Evolutionary conservation across 441 rosid genomes (phyloP), one percentile per base, ranked within the genome.

Genomic region (Croton laevigatus): DNA sequence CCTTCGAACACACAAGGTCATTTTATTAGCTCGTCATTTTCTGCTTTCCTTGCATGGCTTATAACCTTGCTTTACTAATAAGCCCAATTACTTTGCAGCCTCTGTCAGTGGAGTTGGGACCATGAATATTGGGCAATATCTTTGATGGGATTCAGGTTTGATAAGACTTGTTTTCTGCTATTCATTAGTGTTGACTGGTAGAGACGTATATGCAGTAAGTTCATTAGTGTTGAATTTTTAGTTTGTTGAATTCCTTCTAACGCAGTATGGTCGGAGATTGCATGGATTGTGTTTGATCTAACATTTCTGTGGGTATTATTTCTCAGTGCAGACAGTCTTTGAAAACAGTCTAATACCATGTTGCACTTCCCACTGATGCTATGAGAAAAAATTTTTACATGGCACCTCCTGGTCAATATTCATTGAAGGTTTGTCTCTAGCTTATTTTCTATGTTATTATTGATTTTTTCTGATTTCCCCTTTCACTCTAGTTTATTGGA

Each of bases 381-480:
- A 93, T 96, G 99, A 98, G 99, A 62, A 96, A 96, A 81, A 77
- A 90, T 75, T 81, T 87, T 72, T 93, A 91, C 71, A 73, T 93
- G 85, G 98, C 99, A 52, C 93, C 97, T 22, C 86, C 98, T 79
- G 99, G 99, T 80, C 98, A 96, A 87, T 96, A 96, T 82, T 90
- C 98, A 17, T 77, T 96, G 80, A 90, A 87, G 95, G 99, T 91
- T 74, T 76, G 83, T 54, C 58, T 22, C 71, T 73, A 36, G 42
- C 67, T 57, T 70, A 59, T 62, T 55, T 72, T 13, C 51, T 32
- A 54, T 8, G 23, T 27, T 8, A 0, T 14, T 71, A 7, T 36
- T 59, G 54, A n/a, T 40, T 10, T 73, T 48, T 20, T n/a, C n/a
- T 36, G 5, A 66, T 61, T 4, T 60, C 5, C 10, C 40, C 22